These are phyloP conservation scores for Parietaria judaica DNA, from an alignment of 306 rosid genomes.

Conservation along the genomic window DNA sequence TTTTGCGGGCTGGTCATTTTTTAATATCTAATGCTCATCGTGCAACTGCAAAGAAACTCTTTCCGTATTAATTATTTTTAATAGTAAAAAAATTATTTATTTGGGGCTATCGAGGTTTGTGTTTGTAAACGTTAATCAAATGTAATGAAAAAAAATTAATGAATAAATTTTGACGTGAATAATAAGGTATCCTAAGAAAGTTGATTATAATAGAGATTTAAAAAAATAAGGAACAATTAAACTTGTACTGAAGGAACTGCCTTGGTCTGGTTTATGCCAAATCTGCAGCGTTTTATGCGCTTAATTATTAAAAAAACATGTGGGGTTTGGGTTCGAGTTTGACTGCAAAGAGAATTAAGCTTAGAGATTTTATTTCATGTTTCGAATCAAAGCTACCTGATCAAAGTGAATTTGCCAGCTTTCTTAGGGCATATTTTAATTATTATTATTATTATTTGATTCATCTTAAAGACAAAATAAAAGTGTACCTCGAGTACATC, in stretches of 20 bases:
- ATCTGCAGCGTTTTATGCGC: background rate
- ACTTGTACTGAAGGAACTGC: conserved; percentile 10
- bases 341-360: background rate
- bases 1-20: too few relatives aligned
- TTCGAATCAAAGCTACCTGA: background rate
- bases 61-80: too few relatives aligned
- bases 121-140: background rate
- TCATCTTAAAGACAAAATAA: too few relatives aligned
- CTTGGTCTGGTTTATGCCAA: conserved; percentile 17
- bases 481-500: too few relatives aligned
- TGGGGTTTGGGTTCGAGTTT: background rate
- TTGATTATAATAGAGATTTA: background rate
- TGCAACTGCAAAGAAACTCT: too few relatives aligned
- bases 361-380: background rate
- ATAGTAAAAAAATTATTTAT: too few relatives aligned
- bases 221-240: conserved; percentile 5
- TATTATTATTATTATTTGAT: too few relatives aligned
- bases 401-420: too few relatives aligned
- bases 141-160: background rate
- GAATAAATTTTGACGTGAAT: conserved; percentile 2
- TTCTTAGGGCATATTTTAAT: too few relatives aligned
- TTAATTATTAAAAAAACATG: background rate
- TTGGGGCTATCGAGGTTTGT: too few relatives aligned
- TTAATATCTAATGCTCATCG: too few relatives aligned
- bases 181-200: conserved; percentile 8